A percentile compares a stretch with the other conserved stretches of the same genome.
These are phyloP conservation scores for Xerocomellus chrysenteron DNA, from an alignment of 768 basidiomycete genomes.

Conservation along the genomic window DNA sequence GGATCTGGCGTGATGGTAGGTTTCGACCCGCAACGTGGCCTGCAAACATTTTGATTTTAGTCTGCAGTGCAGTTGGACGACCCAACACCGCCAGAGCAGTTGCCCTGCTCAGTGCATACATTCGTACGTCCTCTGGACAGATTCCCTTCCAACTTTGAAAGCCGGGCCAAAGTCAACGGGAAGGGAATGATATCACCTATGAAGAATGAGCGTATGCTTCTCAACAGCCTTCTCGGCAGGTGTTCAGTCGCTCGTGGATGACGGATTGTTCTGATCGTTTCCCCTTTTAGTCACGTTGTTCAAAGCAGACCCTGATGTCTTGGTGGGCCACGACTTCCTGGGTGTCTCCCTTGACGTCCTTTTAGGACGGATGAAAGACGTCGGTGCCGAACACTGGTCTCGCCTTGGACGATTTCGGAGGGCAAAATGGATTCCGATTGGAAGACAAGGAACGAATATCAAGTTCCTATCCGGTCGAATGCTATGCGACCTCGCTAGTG, in stretches of 20 bases:
- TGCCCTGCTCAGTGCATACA: conserved; percentile 81
- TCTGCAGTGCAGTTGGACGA: conserved; percentile 82
- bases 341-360: conserved; percentile 89
- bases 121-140: conserved; percentile 86
- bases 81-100: conserved; percentile 82
- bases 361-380: conserved; percentile 85
- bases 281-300: conserved; percentile 59
- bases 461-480: conserved; percentile 82
- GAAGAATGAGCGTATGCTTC: conserved; percentile 80
- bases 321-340: conserved; percentile 93
- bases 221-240: conserved; percentile 76
- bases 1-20: conserved; percentile 78
- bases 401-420: conserved; percentile 88
- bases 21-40: neutral
- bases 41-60: neutral
- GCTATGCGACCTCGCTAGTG: conserved; percentile 90
- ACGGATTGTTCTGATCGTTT: neutral
- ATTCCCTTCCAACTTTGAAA: conserved; percentile 85
- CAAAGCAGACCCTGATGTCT: conserved; percentile 89
- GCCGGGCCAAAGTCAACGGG: conserved; percentile 56
- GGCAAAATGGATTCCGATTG: conserved; percentile 77
- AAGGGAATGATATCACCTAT: conserved; percentile 72
- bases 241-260: conserved; percentile 11
- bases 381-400: conserved; percentile 93
- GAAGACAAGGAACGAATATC: conserved; percentile 81